Conservation (phyloP, 148 eudicot species). For the Rhododendron mucronatum region DNA sequence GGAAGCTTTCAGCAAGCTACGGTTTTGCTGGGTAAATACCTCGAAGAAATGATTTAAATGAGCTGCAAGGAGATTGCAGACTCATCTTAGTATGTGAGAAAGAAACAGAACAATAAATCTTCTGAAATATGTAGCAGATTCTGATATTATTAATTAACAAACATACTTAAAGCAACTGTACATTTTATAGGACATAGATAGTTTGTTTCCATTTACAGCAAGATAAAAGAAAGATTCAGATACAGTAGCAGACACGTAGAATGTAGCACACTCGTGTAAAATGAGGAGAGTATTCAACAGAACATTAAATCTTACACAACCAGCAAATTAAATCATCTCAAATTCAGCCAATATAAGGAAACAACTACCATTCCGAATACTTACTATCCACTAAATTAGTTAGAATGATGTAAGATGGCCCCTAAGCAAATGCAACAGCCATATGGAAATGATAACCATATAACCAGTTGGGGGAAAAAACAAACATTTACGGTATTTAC, state of each 20-base stretch:
- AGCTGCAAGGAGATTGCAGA: constrained; percentile 39
- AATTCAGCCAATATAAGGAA: background rate
- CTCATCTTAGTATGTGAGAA: background rate
- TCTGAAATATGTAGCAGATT: background rate
- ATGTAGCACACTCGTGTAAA: background rate
- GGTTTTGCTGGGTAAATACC: constrained; percentile 41
- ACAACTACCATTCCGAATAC: background rate
- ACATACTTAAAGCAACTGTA: background rate
- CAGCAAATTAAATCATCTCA: background rate
- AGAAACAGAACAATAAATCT: background rate
- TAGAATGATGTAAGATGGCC: background rate
- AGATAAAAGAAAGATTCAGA: background rate
- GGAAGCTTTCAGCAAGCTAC: constrained; percentile 48
- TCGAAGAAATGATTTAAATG: constrained; percentile 88
- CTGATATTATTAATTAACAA: background rate
- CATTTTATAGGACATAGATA: background rate
- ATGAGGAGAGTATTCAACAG: background rate
- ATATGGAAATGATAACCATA: background rate
- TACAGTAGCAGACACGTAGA: background rate
- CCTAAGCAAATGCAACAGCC: background rate
- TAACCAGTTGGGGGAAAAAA: background rate
- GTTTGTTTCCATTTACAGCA: background rate
- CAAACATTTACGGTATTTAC: background rate
- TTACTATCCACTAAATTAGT: background rate
- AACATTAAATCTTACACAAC: background rate